A percentile compares a stretch with the other conserved stretches of the same genome.
Conservation (phyloP, 148 eudicot genomes). For the Agrostemma githago region DNA sequence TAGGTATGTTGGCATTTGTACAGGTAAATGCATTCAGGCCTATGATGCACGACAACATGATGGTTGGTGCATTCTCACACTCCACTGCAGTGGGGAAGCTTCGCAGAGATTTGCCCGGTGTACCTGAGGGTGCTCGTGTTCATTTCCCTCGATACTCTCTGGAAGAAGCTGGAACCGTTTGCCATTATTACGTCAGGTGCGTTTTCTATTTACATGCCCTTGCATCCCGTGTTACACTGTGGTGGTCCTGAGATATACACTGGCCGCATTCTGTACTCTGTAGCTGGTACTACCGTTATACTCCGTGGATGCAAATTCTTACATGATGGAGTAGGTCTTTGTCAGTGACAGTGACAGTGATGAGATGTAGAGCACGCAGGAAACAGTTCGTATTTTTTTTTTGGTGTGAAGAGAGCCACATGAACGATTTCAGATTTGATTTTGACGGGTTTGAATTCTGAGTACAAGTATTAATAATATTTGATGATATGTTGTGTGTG, state of each 20-base stretch:
- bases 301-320: neutral
- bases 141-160: slow-evolving; percentile 62
- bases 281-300: no score
- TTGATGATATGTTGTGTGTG: slow-evolving; percentile 8
- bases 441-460: no score
- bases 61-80: slow-evolving; percentile 98
- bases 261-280: neutral
- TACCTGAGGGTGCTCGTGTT: slow-evolving; percentile 70
- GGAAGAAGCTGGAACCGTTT: slow-evolving; percentile 86
- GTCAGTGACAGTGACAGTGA: no score
- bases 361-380: no score
- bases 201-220: slow-evolving; percentile 14
- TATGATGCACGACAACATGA: slow-evolving; percentile 88
- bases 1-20: neutral
- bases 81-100: slow-evolving; percentile 96
- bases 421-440: no score
- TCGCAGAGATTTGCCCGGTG: slow-evolving; percentile 77
- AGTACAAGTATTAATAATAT: no score
- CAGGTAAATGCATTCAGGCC: slow-evolving; percentile 92
- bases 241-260: neutral
- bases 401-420: no score
- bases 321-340: neutral
- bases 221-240: neutral
- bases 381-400: no score
- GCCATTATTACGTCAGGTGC: slow-evolving; percentile 88